Evolutionary conservation across 257 asterid genomes (phyloP).

Genomic region (Euphrasia confusa): DNA sequence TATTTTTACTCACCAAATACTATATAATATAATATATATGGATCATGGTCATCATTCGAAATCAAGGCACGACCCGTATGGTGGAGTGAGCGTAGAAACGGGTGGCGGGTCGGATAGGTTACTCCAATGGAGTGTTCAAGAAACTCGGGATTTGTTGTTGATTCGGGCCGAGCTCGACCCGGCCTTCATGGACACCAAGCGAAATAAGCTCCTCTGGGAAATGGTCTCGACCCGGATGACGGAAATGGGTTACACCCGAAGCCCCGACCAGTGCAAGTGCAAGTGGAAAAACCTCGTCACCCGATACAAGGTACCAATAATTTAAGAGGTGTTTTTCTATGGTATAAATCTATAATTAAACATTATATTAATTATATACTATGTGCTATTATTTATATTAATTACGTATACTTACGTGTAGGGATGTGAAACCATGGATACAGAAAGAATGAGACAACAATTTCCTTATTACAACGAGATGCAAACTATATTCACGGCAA

Average conservation of each 20-base stretch:
- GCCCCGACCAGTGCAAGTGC: slow-evolving; percentile 98
- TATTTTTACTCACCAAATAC: no score
- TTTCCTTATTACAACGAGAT: slow-evolving; percentile 87
- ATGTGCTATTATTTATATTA: no score
- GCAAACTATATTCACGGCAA: slow-evolving; percentile 58
- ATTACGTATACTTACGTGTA: no score
- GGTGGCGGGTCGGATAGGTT: slow-evolving; percentile 36
- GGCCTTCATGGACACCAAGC: slow-evolving; percentile 84
- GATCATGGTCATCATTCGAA: slow-evolving; percentile 48
- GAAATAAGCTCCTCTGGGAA: slow-evolving; percentile 88
- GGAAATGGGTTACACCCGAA: slow-evolving; percentile 75
- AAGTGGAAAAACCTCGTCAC: slow-evolving; percentile 99
- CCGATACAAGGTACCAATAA: slow-evolving; percentile 60
- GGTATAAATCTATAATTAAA: no score
- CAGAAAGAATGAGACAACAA: slow-evolving; percentile 71
- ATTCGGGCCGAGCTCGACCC: slow-evolving; percentile 91
- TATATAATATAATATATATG: slow-evolving; percentile 31
- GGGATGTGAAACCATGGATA: slow-evolving; percentile 93
- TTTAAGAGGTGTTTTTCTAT: no score
- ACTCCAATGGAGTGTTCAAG: slow-evolving; percentile 96
- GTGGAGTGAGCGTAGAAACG: slow-evolving; percentile 28
- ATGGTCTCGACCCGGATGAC: slow-evolving; percentile 80
- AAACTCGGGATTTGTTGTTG: slow-evolving; percentile 72
- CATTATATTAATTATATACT: no score
- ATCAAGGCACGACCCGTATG: slow-evolving; percentile 22